Percentiles rank a stretch among this genome's conserved stretches.
These are phyloP conservation scores for Yamadazyma phyllophila DNA, from an alignment of 805 yeast genomes.

Conservation along the genomic window DNA sequence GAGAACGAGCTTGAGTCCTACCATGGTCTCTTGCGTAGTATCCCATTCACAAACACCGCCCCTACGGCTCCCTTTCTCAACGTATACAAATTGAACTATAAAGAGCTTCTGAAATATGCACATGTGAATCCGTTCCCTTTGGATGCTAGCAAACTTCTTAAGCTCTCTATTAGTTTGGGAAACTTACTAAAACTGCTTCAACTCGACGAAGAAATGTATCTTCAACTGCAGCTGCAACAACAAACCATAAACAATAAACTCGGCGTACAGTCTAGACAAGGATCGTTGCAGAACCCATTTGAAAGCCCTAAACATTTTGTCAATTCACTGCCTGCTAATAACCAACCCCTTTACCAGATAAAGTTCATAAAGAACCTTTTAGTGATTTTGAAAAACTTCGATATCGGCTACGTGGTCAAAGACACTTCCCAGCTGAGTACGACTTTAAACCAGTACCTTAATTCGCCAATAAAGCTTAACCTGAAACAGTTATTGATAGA, in stretches of 20 bases:
- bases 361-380: conserved; percentile 34
- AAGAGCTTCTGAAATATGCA: conserved; percentile 13
- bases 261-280: conserved; percentile 1
- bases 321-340: conserved; percentile 11
- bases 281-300: conserved; percentile 8
- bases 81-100: conserved; percentile 30
- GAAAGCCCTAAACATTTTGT: conserved; percentile 16
- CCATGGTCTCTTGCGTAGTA: conserved; percentile 26
- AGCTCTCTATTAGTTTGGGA: conserved; percentile 43
- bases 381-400: conserved; percentile 37
- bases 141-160: conserved; percentile 35
- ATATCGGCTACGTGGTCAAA: conserved; percentile 26
- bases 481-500: conserved; percentile 42
- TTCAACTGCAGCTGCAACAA: conserved; percentile 20
- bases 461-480: conserved; percentile 40
- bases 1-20: conserved; percentile 15
- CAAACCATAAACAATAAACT: not conserved
- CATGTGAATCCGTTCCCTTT: conserved; percentile 25
- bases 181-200: conserved; percentile 36
- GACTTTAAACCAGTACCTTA: conserved; percentile 15
- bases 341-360: conserved; percentile 29
- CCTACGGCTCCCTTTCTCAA: conserved; percentile 26
- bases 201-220: conserved; percentile 30
- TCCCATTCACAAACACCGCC: conserved; percentile 30
- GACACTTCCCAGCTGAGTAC: conserved; percentile 9